Evolutionary conservation across 139 green algal species (phyloP), one percentile per base, ranked within the genome.

Genomic region (Ulvella scutata): DNA sequence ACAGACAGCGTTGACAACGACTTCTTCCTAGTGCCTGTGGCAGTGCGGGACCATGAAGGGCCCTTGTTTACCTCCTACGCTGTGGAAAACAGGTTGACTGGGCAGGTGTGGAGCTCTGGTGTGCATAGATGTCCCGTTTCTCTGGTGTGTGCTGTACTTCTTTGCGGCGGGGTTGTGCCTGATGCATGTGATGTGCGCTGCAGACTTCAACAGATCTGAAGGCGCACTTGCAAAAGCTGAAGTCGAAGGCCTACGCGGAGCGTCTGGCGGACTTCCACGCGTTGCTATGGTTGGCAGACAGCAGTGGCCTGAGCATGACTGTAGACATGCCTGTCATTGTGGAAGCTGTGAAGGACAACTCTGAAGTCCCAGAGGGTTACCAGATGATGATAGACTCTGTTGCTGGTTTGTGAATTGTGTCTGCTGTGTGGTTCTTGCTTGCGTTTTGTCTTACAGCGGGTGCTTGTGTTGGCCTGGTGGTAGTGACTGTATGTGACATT

Each of bases 191-290:
- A 67, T 10, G 31, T 34, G 7, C n/a, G 7, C 33, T 67, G 51
- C 51, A 67, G 51, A 67, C 51, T 3, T 43, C 62, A 10, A 44
- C 82, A 6, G 90, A 97, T 75, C 82, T 98, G 34, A 85, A 82
- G 39, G 79, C 88, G n/a, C 86, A 96, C 72, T 79, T 99, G 44
- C 81, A 87, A 37, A 76, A 74, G 13, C 38, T 74, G 28, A 78
- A 33, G 51, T 40, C 44, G 4, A 83, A 79, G 73, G 80, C 86
- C 3, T 98, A 94, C 79, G 77, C 76, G 67, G 80, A 90, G 74
- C 80, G 82, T 2, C 80, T 98, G 3, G 77, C 87, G 2, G 95
- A 99, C 82, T 94, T 98, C 78, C 95, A 99, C 81, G 80, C 97
- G 40, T 86, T 99, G 44, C 84, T 99, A 51, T 99, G 90, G 83